These are phyloP conservation scores for Fraxinus platypoda DNA, from an alignment of 305 asterid genomes.

Conservation along the genomic window DNA sequence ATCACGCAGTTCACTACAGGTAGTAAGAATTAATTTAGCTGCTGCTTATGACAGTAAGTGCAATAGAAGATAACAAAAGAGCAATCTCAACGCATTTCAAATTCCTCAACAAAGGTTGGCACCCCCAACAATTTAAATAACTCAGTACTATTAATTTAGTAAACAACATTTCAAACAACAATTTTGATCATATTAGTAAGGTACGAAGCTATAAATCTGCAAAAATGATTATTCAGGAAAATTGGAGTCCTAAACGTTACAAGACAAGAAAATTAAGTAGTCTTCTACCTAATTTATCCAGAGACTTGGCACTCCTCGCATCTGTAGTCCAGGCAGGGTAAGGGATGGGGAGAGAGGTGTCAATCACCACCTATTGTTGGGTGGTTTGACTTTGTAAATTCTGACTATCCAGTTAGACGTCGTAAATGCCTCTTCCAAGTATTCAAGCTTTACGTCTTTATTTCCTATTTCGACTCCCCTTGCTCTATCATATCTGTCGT, in stretches of 20 bases:
- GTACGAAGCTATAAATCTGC: constrained; percentile 2
- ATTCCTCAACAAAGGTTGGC: neutral
- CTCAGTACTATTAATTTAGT: neutral
- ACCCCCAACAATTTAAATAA: neutral
- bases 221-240: neutral
- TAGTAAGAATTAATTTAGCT: neutral
- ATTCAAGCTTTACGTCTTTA: constrained; percentile 83
- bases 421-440: constrained; percentile 94
- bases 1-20: neutral
- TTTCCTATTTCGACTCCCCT: constrained; percentile 98
- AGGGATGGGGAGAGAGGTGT: neutral
- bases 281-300: constrained; percentile 22
- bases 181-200: constrained; percentile 4
- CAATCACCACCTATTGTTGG: constrained; percentile 86
- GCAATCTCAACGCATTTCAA: neutral
- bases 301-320: constrained; percentile 30
- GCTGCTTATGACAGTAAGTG: neutral
- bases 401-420: constrained; percentile 97
- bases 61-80: neutral
- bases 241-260: constrained; percentile 8
- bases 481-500: constrained; percentile 87
- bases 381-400: constrained; percentile 93
- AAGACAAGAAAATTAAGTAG: constrained; percentile 15
- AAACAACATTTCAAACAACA: neutral
- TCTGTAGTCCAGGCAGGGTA: constrained; percentile 19